Percentiles rank a stretch among this genome's conserved stretches.
These are phyloP conservation scores for Plasmodium sp. DNA, from an alignment of 169 alveolate genomes.

Conservation along the genomic window DNA sequence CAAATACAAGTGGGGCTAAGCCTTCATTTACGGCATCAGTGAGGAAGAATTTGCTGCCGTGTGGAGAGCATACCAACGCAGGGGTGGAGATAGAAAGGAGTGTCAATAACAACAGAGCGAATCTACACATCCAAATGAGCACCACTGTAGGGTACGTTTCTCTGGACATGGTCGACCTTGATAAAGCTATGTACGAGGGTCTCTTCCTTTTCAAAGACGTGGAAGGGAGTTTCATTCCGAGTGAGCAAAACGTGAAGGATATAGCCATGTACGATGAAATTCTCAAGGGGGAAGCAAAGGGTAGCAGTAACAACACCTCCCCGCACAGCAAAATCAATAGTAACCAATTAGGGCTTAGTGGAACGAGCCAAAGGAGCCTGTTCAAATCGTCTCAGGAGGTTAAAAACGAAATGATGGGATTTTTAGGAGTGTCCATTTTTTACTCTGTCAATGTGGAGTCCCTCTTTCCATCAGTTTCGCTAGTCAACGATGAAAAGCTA, in stretches of 20 bases:
- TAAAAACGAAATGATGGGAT: constrained; percentile 39
- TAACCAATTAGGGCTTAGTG: not conserved
- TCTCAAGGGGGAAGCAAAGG: constrained; percentile 10
- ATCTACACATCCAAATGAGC: constrained; percentile 32
- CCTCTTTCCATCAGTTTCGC: constrained; percentile 10
- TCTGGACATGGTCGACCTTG: constrained; percentile 37
- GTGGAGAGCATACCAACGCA: not conserved
- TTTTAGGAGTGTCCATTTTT: constrained; percentile 72
- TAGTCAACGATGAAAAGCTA: constrained; percentile 37
- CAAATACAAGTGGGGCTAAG: not conserved
- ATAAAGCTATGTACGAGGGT: constrained; percentile 60
- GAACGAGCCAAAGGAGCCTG: not conserved
- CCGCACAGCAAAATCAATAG: not conserved
- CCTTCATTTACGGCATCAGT: not conserved
- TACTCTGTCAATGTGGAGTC: constrained; percentile 8
- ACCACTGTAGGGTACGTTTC: constrained; percentile 3
- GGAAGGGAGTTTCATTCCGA: constrained; percentile 47
- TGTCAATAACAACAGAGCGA: constrained; percentile 20
- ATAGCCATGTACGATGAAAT: constrained; percentile 25
- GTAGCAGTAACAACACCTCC: not conserved
- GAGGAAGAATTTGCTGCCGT: not conserved
- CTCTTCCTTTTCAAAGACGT: constrained; percentile 16
- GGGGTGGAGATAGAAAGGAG: not conserved
- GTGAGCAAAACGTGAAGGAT: constrained; percentile 38
- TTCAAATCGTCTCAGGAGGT: constrained; percentile 60